These are phyloP conservation scores for Cercospora sp. DNA, from an alignment of 2,329 filamentous ascomycete species.

Conservation along the genomic window DNA sequence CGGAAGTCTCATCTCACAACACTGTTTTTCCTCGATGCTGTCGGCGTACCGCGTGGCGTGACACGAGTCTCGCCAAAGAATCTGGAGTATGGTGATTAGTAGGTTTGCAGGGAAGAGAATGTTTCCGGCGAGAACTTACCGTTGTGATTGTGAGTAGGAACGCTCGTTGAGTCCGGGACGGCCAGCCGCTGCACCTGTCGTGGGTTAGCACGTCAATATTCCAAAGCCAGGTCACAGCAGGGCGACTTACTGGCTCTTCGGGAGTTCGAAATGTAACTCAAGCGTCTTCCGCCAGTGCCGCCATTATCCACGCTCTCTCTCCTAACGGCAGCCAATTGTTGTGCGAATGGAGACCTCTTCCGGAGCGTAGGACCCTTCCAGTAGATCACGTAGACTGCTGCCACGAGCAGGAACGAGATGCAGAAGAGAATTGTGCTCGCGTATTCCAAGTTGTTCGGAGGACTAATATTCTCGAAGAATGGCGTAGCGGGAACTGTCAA, in stretches of 20 bases:
- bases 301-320: conserved; percentile 29
- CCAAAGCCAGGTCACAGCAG: too few relatives aligned
- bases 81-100: neutral
- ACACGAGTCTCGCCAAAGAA: conserved; percentile 36
- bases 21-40: conserved; percentile 32
- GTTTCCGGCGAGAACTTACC: conserved; percentile 6
- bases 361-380: conserved; percentile 57
- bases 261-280: conserved; percentile 26
- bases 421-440: conserved; percentile 58
- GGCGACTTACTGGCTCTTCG: neutral
- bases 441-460: conserved; percentile 50
- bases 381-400: conserved; percentile 59
- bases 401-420: conserved; percentile 53
- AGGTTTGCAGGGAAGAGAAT: neutral
- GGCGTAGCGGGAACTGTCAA: conserved; percentile 69
- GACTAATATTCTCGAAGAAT: conserved; percentile 51
- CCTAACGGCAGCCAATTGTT: conserved; percentile 41
- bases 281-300: conserved; percentile 25
- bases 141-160: conserved; percentile 32
- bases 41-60: conserved; percentile 33
- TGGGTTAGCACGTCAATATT: too few relatives aligned
- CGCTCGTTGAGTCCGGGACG: conserved; percentile 29
- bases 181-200: neutral
- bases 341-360: conserved; percentile 54
- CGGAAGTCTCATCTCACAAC: conserved; percentile 12